These are phyloP conservation scores for Yamadazyma insecticola DNA, from an alignment of 805 yeast species.

Conservation along the genomic window DNA sequence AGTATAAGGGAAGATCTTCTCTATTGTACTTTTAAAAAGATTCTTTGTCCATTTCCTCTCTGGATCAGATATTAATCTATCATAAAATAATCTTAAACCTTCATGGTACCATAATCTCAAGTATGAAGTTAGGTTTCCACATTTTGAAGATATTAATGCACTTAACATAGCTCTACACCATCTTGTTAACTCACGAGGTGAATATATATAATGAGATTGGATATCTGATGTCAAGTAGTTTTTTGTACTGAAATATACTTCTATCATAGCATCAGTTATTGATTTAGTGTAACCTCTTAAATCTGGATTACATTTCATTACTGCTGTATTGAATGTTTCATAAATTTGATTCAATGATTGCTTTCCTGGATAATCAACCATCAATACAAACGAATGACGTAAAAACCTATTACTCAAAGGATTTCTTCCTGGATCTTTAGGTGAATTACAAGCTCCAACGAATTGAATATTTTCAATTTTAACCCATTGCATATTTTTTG, in stretches of 20 bases:
- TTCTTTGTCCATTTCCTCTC: slow-evolving; percentile 50
- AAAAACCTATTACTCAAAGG: slow-evolving; percentile 55
- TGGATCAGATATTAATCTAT: slow-evolving; percentile 48
- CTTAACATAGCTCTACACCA: slow-evolving; percentile 76
- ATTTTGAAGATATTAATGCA: slow-evolving; percentile 36
- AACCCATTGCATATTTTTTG: slow-evolving; percentile 61
- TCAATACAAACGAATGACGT: slow-evolving; percentile 59
- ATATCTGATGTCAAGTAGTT: slow-evolving; percentile 28
- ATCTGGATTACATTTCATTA: slow-evolving; percentile 58
- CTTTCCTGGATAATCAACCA: slow-evolving; percentile 75
- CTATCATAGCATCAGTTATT: slow-evolving; percentile 63
- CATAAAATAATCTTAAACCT: slow-evolving; percentile 71
- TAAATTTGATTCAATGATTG: slow-evolving; percentile 67
- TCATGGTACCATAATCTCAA: slow-evolving; percentile 78
- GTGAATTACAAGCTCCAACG: slow-evolving; percentile 96
- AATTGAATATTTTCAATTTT: slow-evolving; percentile 59
- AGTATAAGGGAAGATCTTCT: slow-evolving; percentile 42
- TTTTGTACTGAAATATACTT: slow-evolving; percentile 48
- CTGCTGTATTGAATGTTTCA: slow-evolving; percentile 48
- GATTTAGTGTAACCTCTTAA: slow-evolving; percentile 48
- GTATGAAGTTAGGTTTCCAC: slow-evolving; percentile 38
- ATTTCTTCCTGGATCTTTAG: slow-evolving; percentile 73
- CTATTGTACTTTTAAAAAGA: slow-evolving; percentile 26
- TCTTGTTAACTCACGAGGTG: slow-evolving; percentile 89
- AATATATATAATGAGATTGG: slow-evolving; percentile 64